Evolutionary conservation across 495 filamentous ascomycete genomes (phyloP).

Genomic region (Viridothelium virens): DNA sequence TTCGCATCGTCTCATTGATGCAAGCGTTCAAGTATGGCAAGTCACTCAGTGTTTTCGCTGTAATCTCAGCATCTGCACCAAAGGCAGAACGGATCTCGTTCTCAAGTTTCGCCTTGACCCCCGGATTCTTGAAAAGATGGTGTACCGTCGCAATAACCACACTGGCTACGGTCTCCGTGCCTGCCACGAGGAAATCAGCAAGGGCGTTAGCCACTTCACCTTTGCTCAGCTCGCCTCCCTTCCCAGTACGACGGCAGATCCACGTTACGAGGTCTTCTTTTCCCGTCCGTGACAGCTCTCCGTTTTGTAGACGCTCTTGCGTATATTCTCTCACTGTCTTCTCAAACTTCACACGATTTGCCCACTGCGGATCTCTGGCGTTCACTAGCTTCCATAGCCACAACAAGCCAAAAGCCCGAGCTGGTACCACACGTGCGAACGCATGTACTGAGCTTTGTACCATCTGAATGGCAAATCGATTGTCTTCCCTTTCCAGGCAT

Average conservation of each 20-base stretch:
- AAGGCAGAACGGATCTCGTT: slow-evolving; percentile 48
- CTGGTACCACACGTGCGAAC: background rate
- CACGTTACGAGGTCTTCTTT: slow-evolving; percentile 28
- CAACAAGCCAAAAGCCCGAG: slow-evolving; percentile 26
- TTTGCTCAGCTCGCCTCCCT: slow-evolving; percentile 7
- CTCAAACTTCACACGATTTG: background rate
- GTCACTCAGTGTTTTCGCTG: slow-evolving; percentile 36
- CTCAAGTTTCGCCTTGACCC: slow-evolving; percentile 38
- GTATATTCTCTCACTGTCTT: background rate
- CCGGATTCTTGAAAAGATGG: slow-evolving; percentile 43
- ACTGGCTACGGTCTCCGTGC: slow-evolving; percentile 55
- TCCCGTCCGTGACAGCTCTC: slow-evolving; percentile 24
- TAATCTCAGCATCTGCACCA: slow-evolving; percentile 45
- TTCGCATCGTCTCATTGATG: slow-evolving; percentile 50
- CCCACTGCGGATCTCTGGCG: background rate
- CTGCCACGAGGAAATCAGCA: slow-evolving; percentile 19
- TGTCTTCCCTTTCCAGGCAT: slow-evolving; percentile 25
- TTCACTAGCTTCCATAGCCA: background rate
- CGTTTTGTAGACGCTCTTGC: background rate
- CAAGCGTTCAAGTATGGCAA: slow-evolving; percentile 52
- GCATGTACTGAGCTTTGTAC: too few species aligned
- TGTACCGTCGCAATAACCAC: slow-evolving; percentile 46
- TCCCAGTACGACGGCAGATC: slow-evolving; percentile 19
- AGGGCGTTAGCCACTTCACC: slow-evolving; percentile 11
- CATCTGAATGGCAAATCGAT: slow-evolving; percentile 31